Percentiles rank a stretch among this genome's conserved stretches.
Conservation (phyloP, 768 basidiomycete species). For the Asterophora lycoperdoides region DNA sequence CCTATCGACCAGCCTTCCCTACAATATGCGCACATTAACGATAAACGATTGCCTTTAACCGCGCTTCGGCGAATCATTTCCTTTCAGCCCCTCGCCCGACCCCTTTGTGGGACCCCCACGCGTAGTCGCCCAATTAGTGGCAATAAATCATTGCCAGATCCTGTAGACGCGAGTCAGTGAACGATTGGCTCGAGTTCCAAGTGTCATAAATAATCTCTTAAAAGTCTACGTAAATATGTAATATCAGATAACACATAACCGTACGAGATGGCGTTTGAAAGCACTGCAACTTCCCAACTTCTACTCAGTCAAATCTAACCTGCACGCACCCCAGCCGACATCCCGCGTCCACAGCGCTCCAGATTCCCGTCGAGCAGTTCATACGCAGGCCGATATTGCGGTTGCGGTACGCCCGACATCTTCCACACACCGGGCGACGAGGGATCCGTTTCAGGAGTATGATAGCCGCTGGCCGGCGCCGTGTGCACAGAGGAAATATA, state of each 20-base stretch:
- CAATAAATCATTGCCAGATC: too few relatives aligned
- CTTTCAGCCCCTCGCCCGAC: too few relatives aligned
- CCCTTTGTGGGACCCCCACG: too few relatives aligned
- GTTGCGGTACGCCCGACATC: constrained; percentile 13
- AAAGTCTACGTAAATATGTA: too few relatives aligned
- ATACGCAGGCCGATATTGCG: constrained; percentile 72
- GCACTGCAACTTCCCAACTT: too few relatives aligned
- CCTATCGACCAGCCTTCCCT: not conserved
- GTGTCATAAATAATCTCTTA: too few relatives aligned
- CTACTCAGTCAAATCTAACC: not conserved
- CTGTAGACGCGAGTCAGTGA: too few relatives aligned
- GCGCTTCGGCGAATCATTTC: not conserved
- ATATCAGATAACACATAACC: too few relatives aligned
- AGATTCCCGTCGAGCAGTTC: constrained; percentile 70
- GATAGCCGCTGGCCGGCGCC: constrained; percentile 5
- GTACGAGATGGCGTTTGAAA: too few relatives aligned
- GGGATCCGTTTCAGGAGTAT: not conserved
- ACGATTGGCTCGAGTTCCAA: too few relatives aligned
- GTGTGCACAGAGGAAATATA: constrained; percentile 29
- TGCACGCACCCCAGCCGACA: constrained; percentile 4
- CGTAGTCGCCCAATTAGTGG: too few relatives aligned
- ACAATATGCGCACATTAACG: not conserved
- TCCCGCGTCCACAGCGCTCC: constrained; percentile 66
- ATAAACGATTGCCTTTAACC: not conserved
- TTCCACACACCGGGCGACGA: constrained; percentile 10